phyloP scores from a whole-genome alignment of 2,329 filamentous ascomycete species.

The Microsporum canis region DNA sequence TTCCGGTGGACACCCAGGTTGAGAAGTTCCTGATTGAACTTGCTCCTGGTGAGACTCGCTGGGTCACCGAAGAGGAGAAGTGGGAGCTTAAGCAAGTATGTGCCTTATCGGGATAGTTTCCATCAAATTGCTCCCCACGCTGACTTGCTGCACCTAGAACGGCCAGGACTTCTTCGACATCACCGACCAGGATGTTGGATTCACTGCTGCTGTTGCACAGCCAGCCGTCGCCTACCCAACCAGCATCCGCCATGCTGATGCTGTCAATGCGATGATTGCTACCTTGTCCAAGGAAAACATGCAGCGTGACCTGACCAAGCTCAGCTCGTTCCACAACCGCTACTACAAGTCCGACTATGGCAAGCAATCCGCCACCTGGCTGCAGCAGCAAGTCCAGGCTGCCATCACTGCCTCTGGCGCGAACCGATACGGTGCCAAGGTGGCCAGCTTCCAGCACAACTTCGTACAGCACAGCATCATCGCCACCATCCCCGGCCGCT shows the following conservation, averaged over 20 bases:
- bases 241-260: slow-evolving; percentile 49
- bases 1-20: background rate
- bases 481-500: slow-evolving; percentile 77
- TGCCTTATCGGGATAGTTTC: background rate
- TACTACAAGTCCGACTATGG: slow-evolving; percentile 55
- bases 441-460: slow-evolving; percentile 62
- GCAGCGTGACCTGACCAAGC: slow-evolving; percentile 61
- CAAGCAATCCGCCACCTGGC: slow-evolving; percentile 71
- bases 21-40: slow-evolving; percentile 65
- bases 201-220: slow-evolving; percentile 36
- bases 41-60: slow-evolving; percentile 64
- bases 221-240: slow-evolving; percentile 51
- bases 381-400: slow-evolving; percentile 61
- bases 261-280: slow-evolving; percentile 56
- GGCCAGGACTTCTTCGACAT: slow-evolving; percentile 91
- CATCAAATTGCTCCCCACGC: background rate
- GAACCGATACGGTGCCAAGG: slow-evolving; percentile 52
- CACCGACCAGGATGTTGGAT: slow-evolving; percentile 52
- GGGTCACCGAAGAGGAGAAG: slow-evolving; percentile 91
- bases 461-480: slow-evolving; percentile 92
- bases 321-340: slow-evolving; percentile 49
- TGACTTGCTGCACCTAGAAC: slow-evolving; percentile 41
- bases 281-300: slow-evolving; percentile 66
- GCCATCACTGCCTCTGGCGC: slow-evolving; percentile 63
- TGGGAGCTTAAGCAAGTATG: slow-evolving; percentile 74